Evolutionary conservation across 805 yeast genomes (phyloP), one percentile per base, ranked within the genome.

Genomic region (Candida awuae): DNA sequence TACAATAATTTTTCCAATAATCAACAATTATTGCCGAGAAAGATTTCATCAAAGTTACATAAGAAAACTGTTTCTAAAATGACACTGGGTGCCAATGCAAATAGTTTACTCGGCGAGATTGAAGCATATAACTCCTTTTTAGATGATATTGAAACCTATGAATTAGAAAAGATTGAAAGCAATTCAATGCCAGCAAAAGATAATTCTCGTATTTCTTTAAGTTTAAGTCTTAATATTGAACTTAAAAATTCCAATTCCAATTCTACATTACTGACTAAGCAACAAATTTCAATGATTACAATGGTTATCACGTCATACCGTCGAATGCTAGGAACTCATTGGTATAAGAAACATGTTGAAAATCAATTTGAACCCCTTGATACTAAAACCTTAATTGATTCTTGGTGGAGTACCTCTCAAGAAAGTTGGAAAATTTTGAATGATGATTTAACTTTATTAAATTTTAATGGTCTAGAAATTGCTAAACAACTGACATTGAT

Each of bases 401-500:
- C 64, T 16, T 75, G 79, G 78, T 73, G 62, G 59, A 50, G 46
- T 13, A 56, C 73, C 2, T 67, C 76, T 34, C 76, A 73, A 39
- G 74, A 69, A 39, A 68, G 70, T 42, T 78, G 84, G 83, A 73
- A 67, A 19, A 63, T 74, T 39, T 61, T 72, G 8, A 72, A 70
- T 44, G 72, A 70, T 48, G 67, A 77, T 42, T 67, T 74, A 14
- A 67, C 71, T 33, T 57, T 76, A 30, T 53, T 75, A 28, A 77
- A 79, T 44, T 66, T 77, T 48, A 81, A 80, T 54, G 79, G 86
- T 0, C 62, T 81, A 48, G 92, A 83, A 50, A 63, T 81, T 18
- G 88, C 92, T 3, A 83, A 81, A 52, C 92, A 83, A 48, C 61
- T 84, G 34, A 82, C 92, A 0, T 60, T 81, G 15, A 72, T 84